Evolutionary conservation across 139 green algal genomes (phyloP).

Genomic region (Tetradesmus obliquus): DNA sequence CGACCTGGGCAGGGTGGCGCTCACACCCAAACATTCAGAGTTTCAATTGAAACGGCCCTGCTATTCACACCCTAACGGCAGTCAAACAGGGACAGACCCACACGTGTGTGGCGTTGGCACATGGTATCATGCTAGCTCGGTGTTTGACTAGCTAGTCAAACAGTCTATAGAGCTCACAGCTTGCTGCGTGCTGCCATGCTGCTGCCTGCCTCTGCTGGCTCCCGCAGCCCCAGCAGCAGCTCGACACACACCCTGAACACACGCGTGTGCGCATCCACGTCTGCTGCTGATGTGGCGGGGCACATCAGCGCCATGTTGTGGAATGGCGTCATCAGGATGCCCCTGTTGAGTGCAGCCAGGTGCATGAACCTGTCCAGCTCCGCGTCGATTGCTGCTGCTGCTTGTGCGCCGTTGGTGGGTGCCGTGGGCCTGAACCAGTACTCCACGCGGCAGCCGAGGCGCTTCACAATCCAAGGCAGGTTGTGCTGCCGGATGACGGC

Average conservation of each 20-base stretch:
- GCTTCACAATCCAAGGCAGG: neutral
- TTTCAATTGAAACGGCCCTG: too few species aligned
- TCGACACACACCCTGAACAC: conserved; percentile 4
- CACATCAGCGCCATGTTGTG: conserved; percentile 26
- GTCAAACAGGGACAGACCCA: too few species aligned
- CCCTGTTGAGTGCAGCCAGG: conserved; percentile 11
- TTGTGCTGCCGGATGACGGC: neutral
- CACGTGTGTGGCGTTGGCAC: too few species aligned
- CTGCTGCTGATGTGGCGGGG: neutral
- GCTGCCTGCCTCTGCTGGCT: neutral
- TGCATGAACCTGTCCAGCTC: conserved; percentile 3
- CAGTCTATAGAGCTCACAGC: neutral
- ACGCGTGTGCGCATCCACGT: neutral
- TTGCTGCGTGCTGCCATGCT: neutral
- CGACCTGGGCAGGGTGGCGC: too few species aligned
- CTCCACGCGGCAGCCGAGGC: conserved; percentile 8
- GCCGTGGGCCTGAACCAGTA: neutral
- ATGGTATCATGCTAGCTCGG: neutral
- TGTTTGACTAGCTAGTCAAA: neutral
- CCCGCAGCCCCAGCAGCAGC: conserved; percentile 2
- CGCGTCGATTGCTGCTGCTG: neutral
- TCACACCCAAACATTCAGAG: too few species aligned
- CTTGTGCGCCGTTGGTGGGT: neutral
- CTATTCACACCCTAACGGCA: too few species aligned
- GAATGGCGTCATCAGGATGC: conserved; percentile 21